These are phyloP conservation scores for Mitragyna speciosa DNA, from an alignment of 257 asterid species.

Conservation along the genomic window DNA sequence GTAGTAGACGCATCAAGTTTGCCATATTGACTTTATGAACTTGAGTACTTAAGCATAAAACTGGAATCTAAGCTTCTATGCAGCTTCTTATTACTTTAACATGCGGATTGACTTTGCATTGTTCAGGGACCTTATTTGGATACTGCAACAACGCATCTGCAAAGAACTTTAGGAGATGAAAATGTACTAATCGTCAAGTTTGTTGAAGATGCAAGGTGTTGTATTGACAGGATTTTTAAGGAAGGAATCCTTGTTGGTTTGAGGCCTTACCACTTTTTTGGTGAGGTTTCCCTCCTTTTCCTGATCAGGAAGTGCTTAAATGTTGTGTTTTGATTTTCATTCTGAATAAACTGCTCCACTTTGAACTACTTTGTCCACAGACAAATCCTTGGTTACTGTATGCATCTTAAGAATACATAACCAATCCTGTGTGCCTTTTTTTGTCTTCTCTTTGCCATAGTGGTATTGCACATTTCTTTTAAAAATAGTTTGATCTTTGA, in stretches of 20 bases:
- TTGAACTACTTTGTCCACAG: background rate
- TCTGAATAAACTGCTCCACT: background rate
- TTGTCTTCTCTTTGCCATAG: too few species aligned
- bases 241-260: constrained; percentile 74
- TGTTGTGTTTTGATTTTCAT: constrained; percentile 2
- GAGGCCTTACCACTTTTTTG: constrained; percentile 66
- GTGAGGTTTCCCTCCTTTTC: constrained; percentile 36
- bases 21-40: background rate
- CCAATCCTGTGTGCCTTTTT: too few species aligned
- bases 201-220: constrained; percentile 30
- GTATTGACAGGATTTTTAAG: constrained; percentile 30
- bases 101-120: background rate
- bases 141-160: constrained; percentile 62
- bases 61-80: background rate
- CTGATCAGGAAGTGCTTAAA: constrained; percentile 5
- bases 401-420: too few species aligned
- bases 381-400: background rate
- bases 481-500: background rate
- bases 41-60: too few species aligned
- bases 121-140: constrained; percentile 74
- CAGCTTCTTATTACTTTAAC: background rate
- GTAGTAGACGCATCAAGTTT: too few species aligned
- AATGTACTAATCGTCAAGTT: constrained; percentile 66
- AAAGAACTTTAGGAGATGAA: constrained; percentile 67
- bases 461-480: background rate